Evolutionary conservation across 495 filamentous ascomycete species (phyloP).

Genomic region (Aspergillus indologenus): DNA sequence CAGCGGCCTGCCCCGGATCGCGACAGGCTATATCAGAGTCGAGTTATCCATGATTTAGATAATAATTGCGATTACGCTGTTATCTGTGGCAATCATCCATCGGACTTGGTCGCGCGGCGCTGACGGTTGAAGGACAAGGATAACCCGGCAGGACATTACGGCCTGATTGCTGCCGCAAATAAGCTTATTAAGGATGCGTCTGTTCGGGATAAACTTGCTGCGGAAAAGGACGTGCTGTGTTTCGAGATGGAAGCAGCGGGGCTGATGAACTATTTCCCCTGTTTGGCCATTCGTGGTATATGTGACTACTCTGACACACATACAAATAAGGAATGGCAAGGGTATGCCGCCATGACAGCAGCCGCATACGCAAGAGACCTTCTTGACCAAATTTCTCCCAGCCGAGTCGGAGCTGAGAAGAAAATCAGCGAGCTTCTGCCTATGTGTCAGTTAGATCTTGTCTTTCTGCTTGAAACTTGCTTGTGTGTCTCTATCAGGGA

Average conservation of each 20-base stretch:
- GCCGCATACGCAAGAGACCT: not conserved
- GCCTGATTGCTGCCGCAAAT: not conserved
- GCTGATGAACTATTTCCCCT: not conserved
- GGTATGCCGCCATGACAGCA: not conserved
- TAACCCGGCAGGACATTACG: not conserved
- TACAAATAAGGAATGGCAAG: not conserved
- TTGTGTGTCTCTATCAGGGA: not conserved
- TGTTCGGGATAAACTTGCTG: not conserved
- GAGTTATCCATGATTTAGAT: not conserved
- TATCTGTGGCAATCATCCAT: not conserved
- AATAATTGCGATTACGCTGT: not conserved
- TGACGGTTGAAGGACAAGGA: not conserved
- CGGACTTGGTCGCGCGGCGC: not conserved
- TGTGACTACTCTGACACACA: not conserved
- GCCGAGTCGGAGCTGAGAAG: no score
- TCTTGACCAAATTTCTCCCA: no score
- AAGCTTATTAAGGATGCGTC: not conserved
- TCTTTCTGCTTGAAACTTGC: no score
- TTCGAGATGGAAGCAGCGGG: not conserved
- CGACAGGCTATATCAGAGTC: not conserved
- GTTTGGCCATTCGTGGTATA: not conserved
- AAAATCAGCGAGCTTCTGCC: no score
- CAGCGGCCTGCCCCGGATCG: not conserved
- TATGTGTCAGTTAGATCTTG: no score
- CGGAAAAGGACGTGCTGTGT: not conserved